Percentiles rank a stretch among this genome's conserved stretches.
Conservation (phyloP, 371 early-diverging fungal genomes). For the Actinomortierella ambigua region DNA sequence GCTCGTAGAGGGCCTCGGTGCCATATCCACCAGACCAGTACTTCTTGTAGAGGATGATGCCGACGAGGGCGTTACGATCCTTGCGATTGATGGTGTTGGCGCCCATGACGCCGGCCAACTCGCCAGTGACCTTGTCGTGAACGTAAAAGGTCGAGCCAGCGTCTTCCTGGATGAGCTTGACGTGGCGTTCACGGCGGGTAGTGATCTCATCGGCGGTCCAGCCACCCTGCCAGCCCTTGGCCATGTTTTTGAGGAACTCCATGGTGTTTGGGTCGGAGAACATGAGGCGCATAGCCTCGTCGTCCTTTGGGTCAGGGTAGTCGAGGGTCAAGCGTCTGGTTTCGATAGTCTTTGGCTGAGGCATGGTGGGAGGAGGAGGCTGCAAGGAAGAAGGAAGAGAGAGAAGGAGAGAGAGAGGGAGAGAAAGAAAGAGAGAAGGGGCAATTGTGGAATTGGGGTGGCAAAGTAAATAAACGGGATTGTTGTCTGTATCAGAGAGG, state of each 20-base stretch:
- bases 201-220: constrained; percentile 36
- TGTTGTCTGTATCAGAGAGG: too few relatives aligned
- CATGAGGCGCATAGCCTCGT: constrained; percentile 39
- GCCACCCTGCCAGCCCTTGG: constrained; percentile 36
- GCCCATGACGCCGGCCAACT: constrained; percentile 38
- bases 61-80: constrained; percentile 30
- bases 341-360: constrained; percentile 7
- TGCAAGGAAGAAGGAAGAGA: neutral
- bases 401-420: neutral
- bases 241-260: constrained; percentile 37
- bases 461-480: constrained; percentile 4
- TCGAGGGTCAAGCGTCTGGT: constrained; percentile 34
- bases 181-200: constrained; percentile 29
- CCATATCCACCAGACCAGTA: constrained; percentile 45
- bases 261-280: constrained; percentile 43
- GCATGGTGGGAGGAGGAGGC: neutral
- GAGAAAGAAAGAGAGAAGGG: neutral
- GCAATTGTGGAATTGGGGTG: neutral
- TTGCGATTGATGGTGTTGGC: constrained; percentile 22
- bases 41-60: constrained; percentile 42
- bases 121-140: constrained; percentile 32
- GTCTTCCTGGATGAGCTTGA: constrained; percentile 15
- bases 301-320: constrained; percentile 21
- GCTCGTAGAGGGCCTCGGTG: constrained; percentile 33
- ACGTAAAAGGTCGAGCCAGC: constrained; percentile 29